A percentile compares a stretch with the other conserved stretches of the same genome.
Conservation (phyloP, 768 basidiomycete genomes). For the Mycena crocata region DNA sequence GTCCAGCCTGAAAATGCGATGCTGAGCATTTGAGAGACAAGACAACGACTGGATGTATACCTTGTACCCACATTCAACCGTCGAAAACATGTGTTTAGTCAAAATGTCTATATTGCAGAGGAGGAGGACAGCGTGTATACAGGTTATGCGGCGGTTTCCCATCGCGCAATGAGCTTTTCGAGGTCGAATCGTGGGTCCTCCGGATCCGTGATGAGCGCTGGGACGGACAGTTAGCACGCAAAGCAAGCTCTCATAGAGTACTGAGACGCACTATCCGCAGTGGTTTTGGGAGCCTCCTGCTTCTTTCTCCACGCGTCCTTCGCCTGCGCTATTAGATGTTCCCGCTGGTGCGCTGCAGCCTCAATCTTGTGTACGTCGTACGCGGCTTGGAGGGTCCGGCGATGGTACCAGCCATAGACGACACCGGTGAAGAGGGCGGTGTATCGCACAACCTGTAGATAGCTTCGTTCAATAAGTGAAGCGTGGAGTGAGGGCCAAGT, state of each 20-base stretch:
- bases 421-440: conserved; percentile 90
- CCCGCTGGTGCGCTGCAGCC: conserved; percentile 77
- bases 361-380: conserved; percentile 83
- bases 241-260: neutral
- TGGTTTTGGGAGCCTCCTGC: conserved; percentile 65
- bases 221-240: conserved; percentile 8
- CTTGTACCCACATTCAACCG: conserved; percentile 14
- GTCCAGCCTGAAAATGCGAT: neutral
- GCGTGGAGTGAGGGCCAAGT: conserved; percentile 1
- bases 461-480: neutral
- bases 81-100: conserved; percentile 6
- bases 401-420: conserved; percentile 92
- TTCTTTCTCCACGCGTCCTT: conserved; percentile 92
- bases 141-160: conserved; percentile 55
- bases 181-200: conserved; percentile 97
- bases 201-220: conserved; percentile 76
- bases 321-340: conserved; percentile 85
- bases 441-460: conserved; percentile 88
- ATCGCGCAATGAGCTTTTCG: conserved; percentile 86
- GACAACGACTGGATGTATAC: neutral
- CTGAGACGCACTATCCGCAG: conserved; percentile 65
- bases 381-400: conserved; percentile 85
- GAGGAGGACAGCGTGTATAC: conserved; percentile 21
- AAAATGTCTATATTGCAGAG: conserved; percentile 30
- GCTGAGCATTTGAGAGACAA: neutral